These are phyloP conservation scores for Yamadazyma songkhlaensis DNA, from an alignment of 1,139 yeast species.

Conservation along the genomic window DNA sequence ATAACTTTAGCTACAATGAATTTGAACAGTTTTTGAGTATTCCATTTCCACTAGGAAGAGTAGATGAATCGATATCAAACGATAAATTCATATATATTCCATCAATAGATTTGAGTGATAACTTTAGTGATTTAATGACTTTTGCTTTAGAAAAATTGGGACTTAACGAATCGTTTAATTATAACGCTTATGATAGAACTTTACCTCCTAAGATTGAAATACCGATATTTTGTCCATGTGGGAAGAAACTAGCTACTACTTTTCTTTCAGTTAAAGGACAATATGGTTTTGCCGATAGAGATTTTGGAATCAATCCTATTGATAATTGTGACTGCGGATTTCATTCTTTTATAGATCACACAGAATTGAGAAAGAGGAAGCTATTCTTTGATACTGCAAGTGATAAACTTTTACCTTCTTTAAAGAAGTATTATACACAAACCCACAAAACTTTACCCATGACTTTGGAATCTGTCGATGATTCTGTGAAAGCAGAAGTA, in stretches of 20 bases:
- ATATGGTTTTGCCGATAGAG: constrained; percentile 22
- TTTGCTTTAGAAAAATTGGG: neutral
- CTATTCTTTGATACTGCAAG: neutral
- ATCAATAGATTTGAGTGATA: neutral
- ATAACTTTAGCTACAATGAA: constrained; percentile 22
- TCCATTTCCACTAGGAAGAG: constrained; percentile 26
- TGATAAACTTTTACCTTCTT: neutral
- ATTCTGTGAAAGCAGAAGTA: neutral
- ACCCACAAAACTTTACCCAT: neutral
- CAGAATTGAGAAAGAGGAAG: neutral
- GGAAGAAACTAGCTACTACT: constrained; percentile 7
- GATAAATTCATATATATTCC: constrained; percentile 7
- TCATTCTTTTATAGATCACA: constrained; percentile 16
- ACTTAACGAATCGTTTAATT: neutral
- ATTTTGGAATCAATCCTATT: neutral
- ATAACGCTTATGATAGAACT: neutral
- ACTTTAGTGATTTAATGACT: constrained; percentile 1
- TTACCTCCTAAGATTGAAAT: constrained; percentile 5
- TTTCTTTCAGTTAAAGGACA: constrained; percentile 11
- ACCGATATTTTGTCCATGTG: constrained; percentile 15
- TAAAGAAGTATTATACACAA: neutral
- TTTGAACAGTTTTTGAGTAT: constrained; percentile 19
- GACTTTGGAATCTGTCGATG: neutral
- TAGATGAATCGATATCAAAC: constrained; percentile 21
- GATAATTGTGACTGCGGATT: constrained; percentile 18